Percentiles rank a stretch among this genome's conserved stretches.
Evolutionary conservation across 2,329 filamentous ascomycete genomes (phyloP).

Genomic region (Phialemonium atrogriseum): DNA sequence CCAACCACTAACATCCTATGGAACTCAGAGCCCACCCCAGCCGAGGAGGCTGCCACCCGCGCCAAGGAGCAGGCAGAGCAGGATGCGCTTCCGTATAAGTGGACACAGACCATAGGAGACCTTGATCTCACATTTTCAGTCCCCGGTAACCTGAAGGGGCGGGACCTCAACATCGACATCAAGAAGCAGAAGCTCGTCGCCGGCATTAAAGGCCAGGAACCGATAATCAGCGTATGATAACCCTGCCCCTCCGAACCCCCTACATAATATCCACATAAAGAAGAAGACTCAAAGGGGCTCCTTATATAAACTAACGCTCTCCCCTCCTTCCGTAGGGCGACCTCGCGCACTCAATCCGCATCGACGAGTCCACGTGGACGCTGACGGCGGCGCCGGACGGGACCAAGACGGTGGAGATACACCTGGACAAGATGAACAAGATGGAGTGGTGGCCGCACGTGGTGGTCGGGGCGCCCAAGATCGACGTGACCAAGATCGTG

Average conservation of each 20-base stretch:
- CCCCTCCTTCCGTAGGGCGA: slow-evolving; percentile 56
- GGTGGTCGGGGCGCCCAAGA: slow-evolving; percentile 75
- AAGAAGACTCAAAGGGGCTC: too few relatives aligned
- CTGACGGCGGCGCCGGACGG: slow-evolving; percentile 66
- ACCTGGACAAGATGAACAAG: slow-evolving; percentile 93
- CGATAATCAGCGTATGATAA: slow-evolving; percentile 64
- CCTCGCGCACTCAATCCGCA: slow-evolving; percentile 68
- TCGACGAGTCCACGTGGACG: slow-evolving; percentile 94
- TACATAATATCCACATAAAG: background rate
- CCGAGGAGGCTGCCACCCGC: slow-evolving; percentile 48
- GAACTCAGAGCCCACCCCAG: slow-evolving; percentile 41
- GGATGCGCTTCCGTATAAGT: slow-evolving; percentile 88
- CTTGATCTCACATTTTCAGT: slow-evolving; percentile 73
- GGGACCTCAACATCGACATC: slow-evolving; percentile 75
- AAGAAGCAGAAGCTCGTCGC: slow-evolving; percentile 71
- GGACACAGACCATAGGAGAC: slow-evolving; percentile 88
- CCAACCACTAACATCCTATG: slow-evolving; percentile 12
- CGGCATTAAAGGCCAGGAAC: slow-evolving; percentile 79
- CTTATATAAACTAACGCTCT: slow-evolving; percentile 7
- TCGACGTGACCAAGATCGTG: slow-evolving; percentile 91
- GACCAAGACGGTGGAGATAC: slow-evolving; percentile 49
- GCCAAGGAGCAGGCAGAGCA: slow-evolving; percentile 81
- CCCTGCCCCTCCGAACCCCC: background rate
- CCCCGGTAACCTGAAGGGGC: slow-evolving; percentile 74
- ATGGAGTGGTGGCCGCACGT: slow-evolving; percentile 98